Conservation (phyloP, 768 basidiomycete genomes). For the Porpolomopsis calyptriformis region DNA sequence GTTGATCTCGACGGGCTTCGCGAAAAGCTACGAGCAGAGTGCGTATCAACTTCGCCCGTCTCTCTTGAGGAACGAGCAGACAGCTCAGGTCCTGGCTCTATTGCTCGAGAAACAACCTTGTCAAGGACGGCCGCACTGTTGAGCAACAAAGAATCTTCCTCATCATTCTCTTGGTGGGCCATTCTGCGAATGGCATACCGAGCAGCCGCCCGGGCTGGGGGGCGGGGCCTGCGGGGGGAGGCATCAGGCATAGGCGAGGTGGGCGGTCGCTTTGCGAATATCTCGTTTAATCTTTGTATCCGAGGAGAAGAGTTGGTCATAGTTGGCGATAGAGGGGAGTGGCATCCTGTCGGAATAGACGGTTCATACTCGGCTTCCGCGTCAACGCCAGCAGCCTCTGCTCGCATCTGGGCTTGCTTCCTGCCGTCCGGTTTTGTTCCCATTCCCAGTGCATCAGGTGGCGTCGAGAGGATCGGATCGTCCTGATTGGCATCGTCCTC, state of each 20-base stretch:
- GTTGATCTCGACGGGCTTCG: conserved; percentile 1
- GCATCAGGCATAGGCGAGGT: conserved; percentile 50
- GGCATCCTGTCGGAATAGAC: conserved; percentile 4
- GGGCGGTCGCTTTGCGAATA: conserved; percentile 53
- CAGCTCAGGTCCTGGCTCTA: not conserved
- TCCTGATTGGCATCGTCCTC: conserved; percentile 40
- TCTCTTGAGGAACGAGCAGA: not conserved
- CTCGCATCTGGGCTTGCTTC: not conserved
- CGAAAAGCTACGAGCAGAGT: not conserved
- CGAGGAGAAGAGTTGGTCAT: conserved; percentile 4
- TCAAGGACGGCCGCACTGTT: not conserved
- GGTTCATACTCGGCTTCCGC: conserved; percentile 21
- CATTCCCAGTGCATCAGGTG: conserved; percentile 21
- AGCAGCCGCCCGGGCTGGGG: conserved; percentile 42
- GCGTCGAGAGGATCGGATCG: conserved; percentile 43
- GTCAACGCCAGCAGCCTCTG: conserved; percentile 2
- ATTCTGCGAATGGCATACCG: conserved; percentile 14
- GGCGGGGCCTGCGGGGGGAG: conserved; percentile 45
- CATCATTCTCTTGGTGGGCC: conserved; percentile 4
- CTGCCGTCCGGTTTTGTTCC: not conserved
- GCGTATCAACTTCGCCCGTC: not conserved
- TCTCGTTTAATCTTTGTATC: conserved; percentile 15
- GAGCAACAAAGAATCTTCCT: conserved; percentile 2
- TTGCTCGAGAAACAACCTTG: not conserved
- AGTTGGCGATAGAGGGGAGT: conserved; percentile 14